A percentile compares a stretch with the other conserved stretches of the same genome.
Conservation (phyloP, 805 yeast species). For the Kurtzmaniella cleridarum region DNA sequence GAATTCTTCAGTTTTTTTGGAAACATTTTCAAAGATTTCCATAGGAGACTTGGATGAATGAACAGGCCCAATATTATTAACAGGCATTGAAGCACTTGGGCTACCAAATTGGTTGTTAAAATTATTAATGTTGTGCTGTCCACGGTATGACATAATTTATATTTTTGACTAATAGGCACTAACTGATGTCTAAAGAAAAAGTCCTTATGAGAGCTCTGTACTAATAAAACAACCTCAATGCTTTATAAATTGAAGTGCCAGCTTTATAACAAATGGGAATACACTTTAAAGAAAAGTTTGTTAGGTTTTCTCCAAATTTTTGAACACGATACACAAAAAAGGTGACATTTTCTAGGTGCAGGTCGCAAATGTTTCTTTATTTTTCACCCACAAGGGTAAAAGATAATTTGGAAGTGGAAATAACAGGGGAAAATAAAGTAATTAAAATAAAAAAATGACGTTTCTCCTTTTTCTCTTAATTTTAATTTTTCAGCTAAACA, state of each 20-base stretch:
- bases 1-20: conserved; percentile 50
- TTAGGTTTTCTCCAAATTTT: not conserved
- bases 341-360: too few relatives aligned
- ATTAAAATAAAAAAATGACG: too few relatives aligned
- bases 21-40: conserved; percentile 44
- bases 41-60: conserved; percentile 20
- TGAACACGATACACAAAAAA: too few relatives aligned
- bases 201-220: not conserved
- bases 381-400: too few relatives aligned
- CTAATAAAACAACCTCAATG: too few relatives aligned
- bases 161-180: too few relatives aligned
- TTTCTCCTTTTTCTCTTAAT: too few relatives aligned
- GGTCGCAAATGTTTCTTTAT: too few relatives aligned
- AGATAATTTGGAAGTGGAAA: too few relatives aligned
- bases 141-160: conserved; percentile 37
- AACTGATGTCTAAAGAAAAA: not conserved
- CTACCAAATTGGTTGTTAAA: conserved; percentile 33
- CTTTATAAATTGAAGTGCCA: not conserved
- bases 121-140: conserved; percentile 28
- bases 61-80: conserved; percentile 22
- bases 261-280: not conserved
- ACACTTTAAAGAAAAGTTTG: not conserved
- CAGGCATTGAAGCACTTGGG: conserved; percentile 12
- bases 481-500: too few relatives aligned
- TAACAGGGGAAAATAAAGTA: not conserved